A percentile compares a stretch with the other conserved stretches of the same genome.
phyloP scores from a whole-genome alignment of 805 yeast genomes.

The Suhomyces faveliae region DNA sequence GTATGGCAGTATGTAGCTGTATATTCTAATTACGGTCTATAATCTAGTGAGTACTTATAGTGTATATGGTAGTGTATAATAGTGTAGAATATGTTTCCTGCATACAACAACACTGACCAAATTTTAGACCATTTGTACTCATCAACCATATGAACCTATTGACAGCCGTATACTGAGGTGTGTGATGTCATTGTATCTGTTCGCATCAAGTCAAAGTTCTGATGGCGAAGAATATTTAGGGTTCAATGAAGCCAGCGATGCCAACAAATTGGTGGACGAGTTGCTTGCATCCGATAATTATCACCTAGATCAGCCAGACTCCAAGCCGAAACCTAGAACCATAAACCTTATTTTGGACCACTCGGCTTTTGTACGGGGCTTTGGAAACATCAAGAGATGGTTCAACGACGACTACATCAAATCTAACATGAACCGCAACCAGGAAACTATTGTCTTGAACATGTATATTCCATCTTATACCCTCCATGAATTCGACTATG shows the following conservation, averaged over 20 bases:
- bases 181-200: slow-evolving; percentile 7
- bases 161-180: neutral
- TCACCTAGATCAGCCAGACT: neutral
- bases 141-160: neutral
- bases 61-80: too few relatives aligned
- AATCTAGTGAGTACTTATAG: too few relatives aligned
- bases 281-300: neutral
- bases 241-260: neutral
- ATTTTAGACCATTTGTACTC: neutral
- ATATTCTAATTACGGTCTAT: too few relatives aligned
- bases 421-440: slow-evolving; percentile 19
- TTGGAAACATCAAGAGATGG: slow-evolving; percentile 69
- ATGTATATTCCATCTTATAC: slow-evolving; percentile 53
- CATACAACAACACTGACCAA: neutral
- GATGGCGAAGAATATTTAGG: neutral
- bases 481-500: slow-evolving; percentile 22
- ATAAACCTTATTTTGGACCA: slow-evolving; percentile 59
- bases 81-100: too few relatives aligned
- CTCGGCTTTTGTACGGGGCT: slow-evolving; percentile 64
- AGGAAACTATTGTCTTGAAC: slow-evolving; percentile 24
- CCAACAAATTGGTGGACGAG: neutral
- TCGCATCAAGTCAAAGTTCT: slow-evolving; percentile 2
- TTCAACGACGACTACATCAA: slow-evolving; percentile 36
- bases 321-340: neutral
- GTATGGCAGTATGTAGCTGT: too few relatives aligned